Base-by-base conservation (phyloP, 2,329 filamentous ascomycete species). In the Raffaelea ambrosiae region DNA sequence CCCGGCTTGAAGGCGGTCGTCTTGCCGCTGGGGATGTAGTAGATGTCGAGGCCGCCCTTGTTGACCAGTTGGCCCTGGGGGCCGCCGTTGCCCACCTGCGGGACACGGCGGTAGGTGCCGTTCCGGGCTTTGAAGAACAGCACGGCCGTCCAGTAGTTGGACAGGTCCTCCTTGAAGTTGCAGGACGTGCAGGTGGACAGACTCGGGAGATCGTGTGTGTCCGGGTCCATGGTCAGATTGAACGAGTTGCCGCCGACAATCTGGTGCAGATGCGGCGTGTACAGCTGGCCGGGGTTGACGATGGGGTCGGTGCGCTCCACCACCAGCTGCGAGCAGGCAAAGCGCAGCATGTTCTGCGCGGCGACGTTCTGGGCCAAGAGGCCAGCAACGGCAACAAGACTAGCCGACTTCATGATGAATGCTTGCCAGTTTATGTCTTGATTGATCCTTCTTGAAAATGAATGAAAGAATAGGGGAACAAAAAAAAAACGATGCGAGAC, bases 111-210 rank as follows among this genome's bases (percentile, higher is more conserved):
- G 58, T 65, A 69, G 47, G 62, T 65, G 47, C 67, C 67, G 59
- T 71, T 70, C 59, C 59, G 62, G 47, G 62, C 58, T 57, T 66
- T 63, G 63, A 67, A 70, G 62, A 70, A 70, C 63, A 71, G 64
- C 56, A 69, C 66, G 49, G 67, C 66, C 20, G 67, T 70, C 67
- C 68, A 71, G 63, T 71, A 70, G 65, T 71, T 71, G 59, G 66
- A 69, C 56, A 64, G 62, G 57, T 71, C 66, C 56, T 70, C 63
- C 49, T 57, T 59, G 59, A 71, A 70, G 39, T 58, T 67, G 60
- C 68, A 71, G 20, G 66, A 68, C 9, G 66, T 70, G 61, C 67
- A 69, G 31, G 62, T 66, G 11, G 67, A 70, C 44, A 53, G 50
- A 39, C 54, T 33, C 10, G 63, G 55, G 20, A 64, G 59, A 47